Evolutionary conservation across 345 rosid species (phyloP).

Genomic region (Acer yangbiense): DNA sequence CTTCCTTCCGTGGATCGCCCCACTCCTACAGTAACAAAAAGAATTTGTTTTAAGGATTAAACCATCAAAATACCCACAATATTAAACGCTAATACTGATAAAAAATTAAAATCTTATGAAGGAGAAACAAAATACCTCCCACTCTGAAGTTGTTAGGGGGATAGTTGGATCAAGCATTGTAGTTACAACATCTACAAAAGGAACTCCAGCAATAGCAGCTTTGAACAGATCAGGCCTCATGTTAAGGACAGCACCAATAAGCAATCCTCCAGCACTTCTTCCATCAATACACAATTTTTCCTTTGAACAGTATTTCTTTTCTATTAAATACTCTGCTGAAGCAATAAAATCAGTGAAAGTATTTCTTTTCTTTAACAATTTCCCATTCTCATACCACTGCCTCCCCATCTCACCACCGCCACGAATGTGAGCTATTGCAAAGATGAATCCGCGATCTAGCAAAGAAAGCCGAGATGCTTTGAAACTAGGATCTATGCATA

Average conservation of each 20-base stretch:
- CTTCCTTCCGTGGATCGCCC: constrained; percentile 97
- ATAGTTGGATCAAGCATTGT: constrained; percentile 97
- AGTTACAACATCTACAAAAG: constrained; percentile 91
- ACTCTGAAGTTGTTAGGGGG: constrained; percentile 96
- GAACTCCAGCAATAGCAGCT: constrained; percentile 90
- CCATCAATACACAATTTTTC: constrained; percentile 87
- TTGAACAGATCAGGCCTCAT: constrained; percentile 97
- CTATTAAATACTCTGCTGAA: constrained; percentile 76
- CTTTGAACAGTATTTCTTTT: constrained; percentile 65
- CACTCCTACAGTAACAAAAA: constrained; percentile 68
- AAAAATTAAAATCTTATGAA: background rate
- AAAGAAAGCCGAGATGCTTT: constrained; percentile 74
- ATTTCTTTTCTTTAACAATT: constrained; percentile 77
- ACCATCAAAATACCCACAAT: too few species aligned
- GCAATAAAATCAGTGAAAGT: constrained; percentile 88
- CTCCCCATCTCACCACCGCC: constrained; percentile 99
- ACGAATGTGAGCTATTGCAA: constrained; percentile 86
- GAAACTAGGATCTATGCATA: constrained; percentile 70
- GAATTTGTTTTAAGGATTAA: background rate
- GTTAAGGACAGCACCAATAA: constrained; percentile 90
- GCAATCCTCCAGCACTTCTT: constrained; percentile 96
- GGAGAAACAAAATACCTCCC: constrained; percentile 65
- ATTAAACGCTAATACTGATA: too few species aligned
- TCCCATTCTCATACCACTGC: constrained; percentile 96
- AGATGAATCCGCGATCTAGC: constrained; percentile 88